Conservation (phyloP, 805 yeast genomes). For the Scheffersomyces lignosus region DNA sequence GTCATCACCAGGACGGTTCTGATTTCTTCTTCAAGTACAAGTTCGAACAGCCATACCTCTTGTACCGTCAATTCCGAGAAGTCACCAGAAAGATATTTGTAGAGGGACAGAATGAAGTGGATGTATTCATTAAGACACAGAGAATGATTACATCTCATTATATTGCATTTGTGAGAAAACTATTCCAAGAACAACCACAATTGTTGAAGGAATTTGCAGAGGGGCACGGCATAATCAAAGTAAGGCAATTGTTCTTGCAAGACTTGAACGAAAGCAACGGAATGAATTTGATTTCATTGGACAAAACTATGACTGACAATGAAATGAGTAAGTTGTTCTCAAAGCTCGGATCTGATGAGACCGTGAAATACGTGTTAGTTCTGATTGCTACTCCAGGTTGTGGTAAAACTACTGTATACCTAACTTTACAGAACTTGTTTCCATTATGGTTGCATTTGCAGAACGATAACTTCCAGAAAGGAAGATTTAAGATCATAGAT, state of each 20-base stretch:
- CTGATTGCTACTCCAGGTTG: constrained; percentile 93
- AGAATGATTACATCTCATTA: constrained; percentile 64
- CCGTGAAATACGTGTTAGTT: constrained; percentile 60
- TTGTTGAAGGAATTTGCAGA: constrained; percentile 45
- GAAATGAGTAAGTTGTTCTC: too few relatives aligned
- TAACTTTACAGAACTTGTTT: constrained; percentile 55
- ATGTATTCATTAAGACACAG: constrained; percentile 38
- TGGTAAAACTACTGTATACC: constrained; percentile 85
- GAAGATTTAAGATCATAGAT: constrained; percentile 49
- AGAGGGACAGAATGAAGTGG: constrained; percentile 20
- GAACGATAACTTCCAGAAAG: constrained; percentile 67
- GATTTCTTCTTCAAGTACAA: constrained; percentile 89
- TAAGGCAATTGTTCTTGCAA: constrained; percentile 65
- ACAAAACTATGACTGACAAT: constrained; percentile 33
- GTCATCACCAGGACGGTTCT: constrained; percentile 30
- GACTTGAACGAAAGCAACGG: constrained; percentile 49
- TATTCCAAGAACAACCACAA: constrained; percentile 50
- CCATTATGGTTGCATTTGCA: constrained; percentile 69
- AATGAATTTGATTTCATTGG: constrained; percentile 53
- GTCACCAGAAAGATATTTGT: constrained; percentile 62
- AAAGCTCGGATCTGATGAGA: constrained; percentile 10
- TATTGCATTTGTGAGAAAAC: constrained; percentile 60
- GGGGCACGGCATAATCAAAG: constrained; percentile 71
- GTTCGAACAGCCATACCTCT: constrained; percentile 90
- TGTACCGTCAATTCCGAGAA: constrained; percentile 91